Percentiles rank a stretch among this genome's conserved stretches.
Evolutionary conservation across 129 eudicot species (phyloP).

Genomic region (Erigeron canadensis): DNA sequence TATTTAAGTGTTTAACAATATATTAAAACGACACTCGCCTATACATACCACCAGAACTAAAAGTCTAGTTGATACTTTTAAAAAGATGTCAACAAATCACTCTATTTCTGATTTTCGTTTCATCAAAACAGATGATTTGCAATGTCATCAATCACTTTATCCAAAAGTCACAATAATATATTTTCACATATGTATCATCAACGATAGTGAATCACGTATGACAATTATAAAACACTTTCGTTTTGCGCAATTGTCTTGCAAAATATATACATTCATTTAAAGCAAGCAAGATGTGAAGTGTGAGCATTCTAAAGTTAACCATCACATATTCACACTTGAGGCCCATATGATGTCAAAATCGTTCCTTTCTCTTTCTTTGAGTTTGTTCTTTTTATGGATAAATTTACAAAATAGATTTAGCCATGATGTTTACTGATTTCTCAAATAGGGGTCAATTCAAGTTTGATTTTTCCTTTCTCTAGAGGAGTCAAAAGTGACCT

Average conservation of each 20-base stretch:
- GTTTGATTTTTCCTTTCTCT: no score
- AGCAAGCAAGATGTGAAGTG: conserved; percentile 19
- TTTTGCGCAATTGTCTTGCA: not conserved
- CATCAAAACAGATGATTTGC: no score
- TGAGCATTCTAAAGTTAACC: conserved; percentile 3
- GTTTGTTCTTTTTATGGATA: not conserved
- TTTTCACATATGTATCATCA: not conserved
- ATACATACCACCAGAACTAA: no score
- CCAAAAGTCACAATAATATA: no score
- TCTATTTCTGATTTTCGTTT: no score
- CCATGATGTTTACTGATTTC: not conserved
- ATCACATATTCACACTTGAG: not conserved
- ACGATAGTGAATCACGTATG: not conserved
- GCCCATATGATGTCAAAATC: conserved; percentile 3
- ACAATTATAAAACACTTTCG: not conserved
- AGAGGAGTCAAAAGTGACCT: no score
- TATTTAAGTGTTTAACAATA: no score
- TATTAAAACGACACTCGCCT: no score
- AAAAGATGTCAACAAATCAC: no score
- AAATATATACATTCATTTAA: not conserved
- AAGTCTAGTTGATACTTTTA: no score
- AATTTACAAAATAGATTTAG: not conserved
- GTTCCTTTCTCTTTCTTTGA: not conserved
- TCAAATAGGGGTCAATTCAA: no score
- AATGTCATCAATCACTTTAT: no score